phyloP scores from a whole-genome alignment of 257 asterid genomes.

The Solanum chilense region DNA sequence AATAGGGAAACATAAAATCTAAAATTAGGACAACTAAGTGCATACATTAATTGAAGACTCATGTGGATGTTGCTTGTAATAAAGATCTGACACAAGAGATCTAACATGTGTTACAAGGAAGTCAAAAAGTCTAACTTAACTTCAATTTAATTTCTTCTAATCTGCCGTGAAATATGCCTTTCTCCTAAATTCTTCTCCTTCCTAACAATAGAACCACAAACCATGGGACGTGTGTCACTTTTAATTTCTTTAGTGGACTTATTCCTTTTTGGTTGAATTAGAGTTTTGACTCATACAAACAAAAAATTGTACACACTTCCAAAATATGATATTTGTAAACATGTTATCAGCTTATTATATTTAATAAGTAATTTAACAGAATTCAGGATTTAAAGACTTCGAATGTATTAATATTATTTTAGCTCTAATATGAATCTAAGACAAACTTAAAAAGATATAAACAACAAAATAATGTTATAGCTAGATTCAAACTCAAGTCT shows the following conservation, averaged over 20 bases:
- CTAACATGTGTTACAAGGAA: background rate
- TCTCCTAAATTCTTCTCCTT: background rate
- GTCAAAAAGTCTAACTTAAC: background rate
- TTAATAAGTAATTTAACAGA: background rate
- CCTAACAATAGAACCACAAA: background rate
- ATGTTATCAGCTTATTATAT: background rate
- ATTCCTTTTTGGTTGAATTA: background rate
- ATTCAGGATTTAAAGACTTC: too few relatives aligned
- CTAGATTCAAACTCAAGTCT: too few relatives aligned
- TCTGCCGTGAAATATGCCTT: background rate
- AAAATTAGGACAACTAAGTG: too few relatives aligned
- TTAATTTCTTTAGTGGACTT: background rate
- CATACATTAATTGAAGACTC: background rate
- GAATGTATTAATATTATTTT: rapidly evolving
- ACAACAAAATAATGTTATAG: too few relatives aligned
- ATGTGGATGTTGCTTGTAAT: background rate
- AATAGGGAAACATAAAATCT: too few relatives aligned
- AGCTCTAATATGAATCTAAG: too few relatives aligned
- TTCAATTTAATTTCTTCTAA: background rate
- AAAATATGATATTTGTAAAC: background rate
- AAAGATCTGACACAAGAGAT: background rate
- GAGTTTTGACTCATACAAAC: background rate
- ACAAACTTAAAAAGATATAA: too few relatives aligned
- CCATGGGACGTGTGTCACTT: background rate
- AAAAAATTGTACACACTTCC: background rate